Evolutionary conservation across 768 basidiomycete genomes (phyloP), one percentile per base, ranked within the genome.

Genomic region (Pholiota conissans): DNA sequence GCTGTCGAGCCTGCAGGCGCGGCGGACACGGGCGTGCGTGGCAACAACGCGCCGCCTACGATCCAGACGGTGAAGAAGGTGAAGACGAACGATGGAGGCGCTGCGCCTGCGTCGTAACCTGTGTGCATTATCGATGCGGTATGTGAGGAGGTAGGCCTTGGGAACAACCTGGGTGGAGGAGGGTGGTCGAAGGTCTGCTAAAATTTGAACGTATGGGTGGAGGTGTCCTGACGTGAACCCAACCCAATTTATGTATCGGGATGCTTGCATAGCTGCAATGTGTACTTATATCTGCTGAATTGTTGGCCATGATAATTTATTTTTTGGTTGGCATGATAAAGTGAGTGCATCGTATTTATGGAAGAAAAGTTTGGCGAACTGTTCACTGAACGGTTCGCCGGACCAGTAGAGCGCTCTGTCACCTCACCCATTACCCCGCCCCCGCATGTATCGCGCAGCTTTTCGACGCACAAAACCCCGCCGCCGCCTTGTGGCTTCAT

Each of bases 1-100:
- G 85, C 80, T 1, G 77, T 89, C 0, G 90, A 91, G 66, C 90
- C 89, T 1, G 90, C 91, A 64, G 90, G 90, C 62, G 90, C 87
- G 0, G 83, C 85, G 2, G 83, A 87, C 63, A 77, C 79, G 26
- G 90, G 90, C 9, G 69, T 84, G 10, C 80, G 90, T 22, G 90
- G 90, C 0, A 78, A 74, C 7, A 77, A 73, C 29, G 86, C 85
- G 3, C 90, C 90, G 10, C 83, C 82, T 37, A 61, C 64, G 13
- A 54, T 68, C 52, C 73, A 76, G 56, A 70, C 71, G 48, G 70
- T 71, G 34, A 83, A 83, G 65, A 81, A 79, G 67, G 70, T 68
- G 13, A 82, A 80, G 60, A 73, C 74, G 9, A 74, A 79, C 28
- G 72, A 71, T 18, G 73, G 69, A 14, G 65, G 54, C 42, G 58